A percentile compares a stretch with the other conserved stretches of the same genome.
These are phyloP conservation scores for Hymenoscyphus fraxineus DNA, from an alignment of 2,329 filamentous ascomycete species.

Conservation along the genomic window DNA sequence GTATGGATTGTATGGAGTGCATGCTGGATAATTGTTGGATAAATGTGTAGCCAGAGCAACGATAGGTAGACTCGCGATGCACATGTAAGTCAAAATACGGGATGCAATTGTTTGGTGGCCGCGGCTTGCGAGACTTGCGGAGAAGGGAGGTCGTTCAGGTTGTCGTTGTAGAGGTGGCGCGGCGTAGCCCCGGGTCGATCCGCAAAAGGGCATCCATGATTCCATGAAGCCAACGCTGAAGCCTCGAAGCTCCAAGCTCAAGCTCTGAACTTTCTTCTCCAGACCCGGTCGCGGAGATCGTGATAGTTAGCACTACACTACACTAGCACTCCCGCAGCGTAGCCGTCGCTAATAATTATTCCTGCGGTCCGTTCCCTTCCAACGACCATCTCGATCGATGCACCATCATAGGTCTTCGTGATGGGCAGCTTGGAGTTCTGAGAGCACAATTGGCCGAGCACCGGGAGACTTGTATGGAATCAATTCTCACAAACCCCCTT, in stretches of 20 bases:
- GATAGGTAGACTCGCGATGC: not conserved
- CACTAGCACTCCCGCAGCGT: not conserved
- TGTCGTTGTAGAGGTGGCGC: not conserved
- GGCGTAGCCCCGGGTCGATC: conserved; percentile 6
- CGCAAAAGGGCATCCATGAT: not conserved
- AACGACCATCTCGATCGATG: conserved; percentile 6
- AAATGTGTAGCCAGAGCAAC: conserved; percentile 8
- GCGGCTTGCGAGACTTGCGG: not conserved
- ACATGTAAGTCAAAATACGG: conserved; percentile 1
- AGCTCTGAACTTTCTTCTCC: not conserved
- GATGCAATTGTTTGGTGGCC: not conserved
- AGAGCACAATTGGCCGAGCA: conserved; percentile 5
- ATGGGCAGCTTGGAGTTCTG: conserved; percentile 2
- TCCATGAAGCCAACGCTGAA: not conserved
- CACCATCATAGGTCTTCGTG: conserved; percentile 11
- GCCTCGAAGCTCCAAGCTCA: not conserved
- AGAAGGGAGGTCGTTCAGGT: not conserved
- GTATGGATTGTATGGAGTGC: conserved; percentile 4
- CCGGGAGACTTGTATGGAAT: not conserved
- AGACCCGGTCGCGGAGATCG: not conserved
- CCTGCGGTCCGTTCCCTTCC: conserved; percentile 7
- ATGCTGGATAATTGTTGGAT: conserved; percentile 17
- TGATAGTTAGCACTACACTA: not conserved
- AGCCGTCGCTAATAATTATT: not conserved
- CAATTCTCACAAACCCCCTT: not conserved